These are phyloP conservation scores for Balansia obtecta DNA, from an alignment of 2,329 filamentous ascomycete species.

Conservation along the genomic window DNA sequence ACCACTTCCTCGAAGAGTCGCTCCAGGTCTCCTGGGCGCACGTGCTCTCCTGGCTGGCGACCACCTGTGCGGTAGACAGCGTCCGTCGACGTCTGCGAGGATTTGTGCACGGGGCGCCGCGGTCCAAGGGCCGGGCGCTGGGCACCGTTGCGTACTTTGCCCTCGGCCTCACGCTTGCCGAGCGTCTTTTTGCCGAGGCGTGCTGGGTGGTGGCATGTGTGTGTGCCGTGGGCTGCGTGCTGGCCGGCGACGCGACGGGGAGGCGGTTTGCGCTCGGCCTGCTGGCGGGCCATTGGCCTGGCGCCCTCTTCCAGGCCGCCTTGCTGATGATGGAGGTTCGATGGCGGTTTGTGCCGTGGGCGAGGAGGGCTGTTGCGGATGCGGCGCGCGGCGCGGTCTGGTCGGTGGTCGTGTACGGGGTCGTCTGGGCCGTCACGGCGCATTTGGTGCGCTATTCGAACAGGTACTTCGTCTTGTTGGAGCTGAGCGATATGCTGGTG, in stretches of 20 bases:
- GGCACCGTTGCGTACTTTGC: slow-evolving; percentile 7
- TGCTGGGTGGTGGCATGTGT: slow-evolving; percentile 16
- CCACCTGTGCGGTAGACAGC: background rate
- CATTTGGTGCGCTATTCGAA: slow-evolving; percentile 22
- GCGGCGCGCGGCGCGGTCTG: slow-evolving; percentile 2
- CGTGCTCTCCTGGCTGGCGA: slow-evolving; percentile 4
- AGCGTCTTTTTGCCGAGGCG: slow-evolving; percentile 18
- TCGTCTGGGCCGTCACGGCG: slow-evolving; percentile 9
- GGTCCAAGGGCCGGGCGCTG: background rate
- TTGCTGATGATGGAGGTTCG: slow-evolving; percentile 10
- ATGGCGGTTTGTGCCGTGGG: background rate
- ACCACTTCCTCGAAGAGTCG: slow-evolving; percentile 20
- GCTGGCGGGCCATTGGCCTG: slow-evolving; percentile 5
- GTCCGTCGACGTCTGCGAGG: background rate
- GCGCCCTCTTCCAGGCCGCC: slow-evolving; percentile 10
- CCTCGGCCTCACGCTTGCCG: slow-evolving; percentile 15
- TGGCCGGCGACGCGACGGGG: slow-evolving; percentile 5
- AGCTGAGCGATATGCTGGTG: slow-evolving; percentile 22
- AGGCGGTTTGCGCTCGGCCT: slow-evolving; percentile 5
- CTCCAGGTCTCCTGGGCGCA: slow-evolving; percentile 9
- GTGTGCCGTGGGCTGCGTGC: slow-evolving; percentile 13
- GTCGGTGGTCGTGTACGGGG: slow-evolving; percentile 6
- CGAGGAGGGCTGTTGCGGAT: background rate
- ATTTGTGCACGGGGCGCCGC: background rate
- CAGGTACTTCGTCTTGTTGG: slow-evolving; percentile 24